These are phyloP conservation scores for Fonsecaea nubica DNA, from an alignment of 2,329 filamentous ascomycete genomes.

Conservation along the genomic window DNA sequence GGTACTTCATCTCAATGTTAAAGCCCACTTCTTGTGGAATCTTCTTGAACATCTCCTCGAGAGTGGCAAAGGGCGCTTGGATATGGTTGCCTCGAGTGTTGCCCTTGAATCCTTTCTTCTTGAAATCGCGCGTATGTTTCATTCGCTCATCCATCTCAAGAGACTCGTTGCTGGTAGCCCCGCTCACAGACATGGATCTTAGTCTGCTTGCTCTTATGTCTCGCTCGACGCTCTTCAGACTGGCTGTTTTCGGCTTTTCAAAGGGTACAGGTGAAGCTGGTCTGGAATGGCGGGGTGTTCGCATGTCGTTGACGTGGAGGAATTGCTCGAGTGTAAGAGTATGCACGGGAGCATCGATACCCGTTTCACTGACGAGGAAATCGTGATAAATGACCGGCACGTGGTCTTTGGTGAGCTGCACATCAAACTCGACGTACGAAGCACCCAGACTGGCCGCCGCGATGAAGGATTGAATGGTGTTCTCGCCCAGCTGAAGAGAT, in stretches of 20 bases:
- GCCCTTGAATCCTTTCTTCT: constrained; percentile 91
- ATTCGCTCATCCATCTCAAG: constrained; percentile 79
- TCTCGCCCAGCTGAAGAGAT: constrained; percentile 93
- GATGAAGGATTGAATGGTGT: constrained; percentile 94
- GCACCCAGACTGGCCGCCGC: constrained; percentile 91
- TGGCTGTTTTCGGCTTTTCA: constrained; percentile 32
- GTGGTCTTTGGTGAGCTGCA: constrained; percentile 97
- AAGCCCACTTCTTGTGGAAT: constrained; percentile 85
- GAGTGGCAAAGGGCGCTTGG: constrained; percentile 91
- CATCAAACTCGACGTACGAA: constrained; percentile 76
- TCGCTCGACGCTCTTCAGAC: constrained; percentile 38
- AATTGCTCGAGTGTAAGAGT: constrained; percentile 95
- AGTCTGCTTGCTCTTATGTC: constrained; percentile 44
- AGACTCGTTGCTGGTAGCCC: constrained; percentile 52
- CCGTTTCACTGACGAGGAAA: constrained; percentile 96
- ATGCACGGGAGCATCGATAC: constrained; percentile 95
- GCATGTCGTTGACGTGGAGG: constrained; percentile 76
- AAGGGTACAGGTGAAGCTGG: constrained; percentile 52
- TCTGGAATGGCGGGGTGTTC: constrained; percentile 54
- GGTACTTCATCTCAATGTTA: constrained; percentile 99
- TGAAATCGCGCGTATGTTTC: constrained; percentile 96
- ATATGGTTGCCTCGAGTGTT: constrained; percentile 95
- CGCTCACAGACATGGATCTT: constrained; percentile 67
- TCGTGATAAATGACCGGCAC: constrained; percentile 99
- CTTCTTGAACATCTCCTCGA: constrained; percentile 90